phyloP scores from a whole-genome alignment of 2,329 filamentous ascomycete genomes.

The Exophiala aquamarina region DNA sequence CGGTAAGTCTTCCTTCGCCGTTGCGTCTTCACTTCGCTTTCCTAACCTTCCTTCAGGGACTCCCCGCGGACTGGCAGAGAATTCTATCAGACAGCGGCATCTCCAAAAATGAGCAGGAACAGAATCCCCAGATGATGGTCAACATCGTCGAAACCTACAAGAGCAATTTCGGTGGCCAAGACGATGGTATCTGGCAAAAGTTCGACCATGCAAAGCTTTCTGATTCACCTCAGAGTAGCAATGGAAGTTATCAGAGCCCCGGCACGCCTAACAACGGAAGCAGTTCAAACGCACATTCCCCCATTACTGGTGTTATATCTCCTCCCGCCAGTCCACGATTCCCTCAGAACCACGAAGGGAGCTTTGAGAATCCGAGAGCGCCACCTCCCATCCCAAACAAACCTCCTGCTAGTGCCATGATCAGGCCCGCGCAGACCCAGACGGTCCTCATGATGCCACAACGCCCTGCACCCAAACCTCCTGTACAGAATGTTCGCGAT shows the following conservation, averaged over 20 bases:
- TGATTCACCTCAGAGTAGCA: slow-evolving; percentile 29
- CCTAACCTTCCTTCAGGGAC: slow-evolving; percentile 57
- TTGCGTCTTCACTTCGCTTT: too few species aligned
- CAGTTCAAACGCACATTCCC: slow-evolving; percentile 50
- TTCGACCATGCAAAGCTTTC: slow-evolving; percentile 78
- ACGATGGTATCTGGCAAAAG: slow-evolving; percentile 90
- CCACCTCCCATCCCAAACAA: slow-evolving; percentile 79
- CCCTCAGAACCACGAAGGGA: slow-evolving; percentile 84
- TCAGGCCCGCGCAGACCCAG: slow-evolving; percentile 55
- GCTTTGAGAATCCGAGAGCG: slow-evolving; percentile 94
- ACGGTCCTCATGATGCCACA: slow-evolving; percentile 66
- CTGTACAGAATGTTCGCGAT: slow-evolving; percentile 45
- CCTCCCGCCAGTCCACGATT: slow-evolving; percentile 83
- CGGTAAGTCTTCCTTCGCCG: slow-evolving; percentile 58
- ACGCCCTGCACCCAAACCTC: slow-evolving; percentile 85
- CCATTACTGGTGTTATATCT: slow-evolving; percentile 63
- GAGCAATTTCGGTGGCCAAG: slow-evolving; percentile 78
- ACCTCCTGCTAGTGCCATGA: slow-evolving; percentile 35
- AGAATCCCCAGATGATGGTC: slow-evolving; percentile 92
- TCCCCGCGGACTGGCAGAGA: slow-evolving; percentile 97
- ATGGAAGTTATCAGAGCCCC: slow-evolving; percentile 22
- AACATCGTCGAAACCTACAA: slow-evolving; percentile 98
- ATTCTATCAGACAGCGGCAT: slow-evolving; percentile 95
- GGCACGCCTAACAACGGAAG: slow-evolving; percentile 37
- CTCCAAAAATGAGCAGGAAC: slow-evolving; percentile 89